These are phyloP conservation scores for Retiboletus flavoniger DNA, from an alignment of 1,284 basidiomycete genomes.

Conservation along the genomic window DNA sequence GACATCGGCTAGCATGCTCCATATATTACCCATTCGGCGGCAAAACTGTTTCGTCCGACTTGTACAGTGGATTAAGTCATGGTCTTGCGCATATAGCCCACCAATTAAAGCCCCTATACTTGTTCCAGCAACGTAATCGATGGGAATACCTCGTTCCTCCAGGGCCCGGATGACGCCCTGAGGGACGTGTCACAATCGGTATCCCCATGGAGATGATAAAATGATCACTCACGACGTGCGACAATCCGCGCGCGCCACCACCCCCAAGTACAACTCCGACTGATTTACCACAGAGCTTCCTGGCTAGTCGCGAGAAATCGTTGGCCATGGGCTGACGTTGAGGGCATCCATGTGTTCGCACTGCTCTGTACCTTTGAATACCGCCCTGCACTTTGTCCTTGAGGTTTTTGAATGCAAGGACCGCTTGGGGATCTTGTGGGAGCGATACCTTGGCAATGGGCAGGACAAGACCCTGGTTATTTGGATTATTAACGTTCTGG, in stretches of 20 bases:
- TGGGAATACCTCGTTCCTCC: conserved; percentile 89
- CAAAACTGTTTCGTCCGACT: conserved; percentile 92
- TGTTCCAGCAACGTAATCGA: conserved; percentile 88
- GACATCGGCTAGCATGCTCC: conserved; percentile 92
- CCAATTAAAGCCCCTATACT: conserved; percentile 94
- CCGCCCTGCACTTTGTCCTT: conserved; percentile 89
- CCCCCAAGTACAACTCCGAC: conserved; percentile 95
- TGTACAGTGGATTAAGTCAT: conserved; percentile 83
- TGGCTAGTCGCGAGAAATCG: conserved; percentile 91
- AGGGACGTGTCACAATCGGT: conserved; percentile 4
- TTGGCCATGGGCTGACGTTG: conserved; percentile 79
- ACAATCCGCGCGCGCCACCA: conserved; percentile 92
- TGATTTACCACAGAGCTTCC: conserved; percentile 89
- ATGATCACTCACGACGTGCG: conserved; percentile 71
- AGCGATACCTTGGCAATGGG: conserved; percentile 61
- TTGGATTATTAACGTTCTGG: not conserved
- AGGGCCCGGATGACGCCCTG: conserved; percentile 88
- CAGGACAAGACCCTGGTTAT: conserved; percentile 55
- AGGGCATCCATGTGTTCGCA: conserved; percentile 65
- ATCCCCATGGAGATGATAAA: conserved; percentile 15
- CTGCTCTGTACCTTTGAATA: conserved; percentile 83
- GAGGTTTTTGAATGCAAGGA: conserved; percentile 86
- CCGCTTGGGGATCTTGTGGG: conserved; percentile 83
- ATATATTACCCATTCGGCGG: conserved; percentile 89
- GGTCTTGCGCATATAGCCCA: conserved; percentile 94